phyloP scores from a whole-genome alignment of 495 filamentous ascomycete genomes.

The Aspergillus steynii region DNA sequence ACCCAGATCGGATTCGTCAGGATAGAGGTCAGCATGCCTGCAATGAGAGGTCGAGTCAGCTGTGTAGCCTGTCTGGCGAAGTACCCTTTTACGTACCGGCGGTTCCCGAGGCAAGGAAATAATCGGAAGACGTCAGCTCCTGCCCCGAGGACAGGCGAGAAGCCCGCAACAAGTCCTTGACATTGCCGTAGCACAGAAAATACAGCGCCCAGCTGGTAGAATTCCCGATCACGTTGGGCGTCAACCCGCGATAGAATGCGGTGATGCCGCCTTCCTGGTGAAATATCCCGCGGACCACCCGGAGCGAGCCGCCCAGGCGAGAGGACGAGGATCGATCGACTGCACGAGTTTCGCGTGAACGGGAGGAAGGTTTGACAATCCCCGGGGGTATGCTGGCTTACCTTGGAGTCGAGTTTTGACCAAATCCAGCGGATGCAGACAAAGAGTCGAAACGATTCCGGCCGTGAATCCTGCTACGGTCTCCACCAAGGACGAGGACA shows the following conservation, averaged over 20 bases:
- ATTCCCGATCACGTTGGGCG: conserved; percentile 89
- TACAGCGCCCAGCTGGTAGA: conserved; percentile 89
- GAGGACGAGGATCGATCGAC: conserved; percentile 46
- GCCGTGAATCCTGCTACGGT: conserved; percentile 87
- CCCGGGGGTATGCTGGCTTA: conserved; percentile 31
- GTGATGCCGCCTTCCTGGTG: conserved; percentile 58
- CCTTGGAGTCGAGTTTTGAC: conserved; percentile 95
- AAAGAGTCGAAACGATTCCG: conserved; percentile 78
- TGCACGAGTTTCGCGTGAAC: conserved; percentile 17
- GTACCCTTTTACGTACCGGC: conserved; percentile 52
- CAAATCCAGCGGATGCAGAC: conserved; percentile 76
- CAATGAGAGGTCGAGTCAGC: not conserved
- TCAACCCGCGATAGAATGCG: conserved; percentile 83
- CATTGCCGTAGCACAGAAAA: conserved; percentile 70
- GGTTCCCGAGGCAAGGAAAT: conserved; percentile 75
- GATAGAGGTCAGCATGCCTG: conserved; percentile 68
- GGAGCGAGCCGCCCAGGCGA: conserved; percentile 53
- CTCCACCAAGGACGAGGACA: conserved; percentile 81
- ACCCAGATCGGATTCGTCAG: conserved; percentile 98
- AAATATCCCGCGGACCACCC: conserved; percentile 55
- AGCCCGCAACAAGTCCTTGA: conserved; percentile 49
- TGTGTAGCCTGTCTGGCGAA: not conserved
- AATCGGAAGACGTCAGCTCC: conserved; percentile 68
- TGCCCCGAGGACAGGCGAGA: conserved; percentile 16
- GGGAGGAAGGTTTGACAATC: not conserved